Percentiles rank a stretch among this genome's conserved stretches.
These are phyloP conservation scores for Ehretia macrophylla DNA, from an alignment of 257 asterid species.

Conservation along the genomic window DNA sequence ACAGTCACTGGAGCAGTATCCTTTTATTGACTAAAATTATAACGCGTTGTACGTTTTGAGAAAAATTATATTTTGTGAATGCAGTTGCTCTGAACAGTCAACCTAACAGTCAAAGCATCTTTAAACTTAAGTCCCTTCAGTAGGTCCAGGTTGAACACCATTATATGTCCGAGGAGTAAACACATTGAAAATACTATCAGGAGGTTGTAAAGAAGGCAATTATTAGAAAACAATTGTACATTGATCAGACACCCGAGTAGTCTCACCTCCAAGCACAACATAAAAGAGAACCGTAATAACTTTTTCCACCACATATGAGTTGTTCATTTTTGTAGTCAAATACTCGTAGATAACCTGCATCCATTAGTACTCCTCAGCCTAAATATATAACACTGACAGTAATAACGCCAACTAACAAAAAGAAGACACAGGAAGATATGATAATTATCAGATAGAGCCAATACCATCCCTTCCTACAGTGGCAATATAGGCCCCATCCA, in stretches of 20 bases:
- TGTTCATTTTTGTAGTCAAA: conserved; percentile 90
- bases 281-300: conserved; percentile 96
- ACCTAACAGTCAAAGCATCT: no score
- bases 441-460: conserved; percentile 21
- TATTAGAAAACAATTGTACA: neutral
- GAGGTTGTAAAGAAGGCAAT: conserved; percentile 36
- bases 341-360: conserved; percentile 83
- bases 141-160: conserved; percentile 35
- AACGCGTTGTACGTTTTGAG: no score
- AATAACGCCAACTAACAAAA: neutral
- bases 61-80: no score
- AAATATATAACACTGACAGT: conserved; percentile 3
- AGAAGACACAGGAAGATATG: neutral
- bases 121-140: no score
- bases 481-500: conserved; percentile 75
- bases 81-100: no score
- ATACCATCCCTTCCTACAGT: conserved; percentile 94
- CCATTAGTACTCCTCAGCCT: conserved; percentile 17
- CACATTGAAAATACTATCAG: conserved; percentile 56
- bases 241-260: neutral
- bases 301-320: conserved; percentile 88
- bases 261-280: conserved; percentile 98
- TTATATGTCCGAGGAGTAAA: conserved; percentile 11
- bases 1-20: no score
- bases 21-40: no score